Base-by-base conservation (phyloP, 1,139 yeast genomes). In the Pichia sp. region DNA sequence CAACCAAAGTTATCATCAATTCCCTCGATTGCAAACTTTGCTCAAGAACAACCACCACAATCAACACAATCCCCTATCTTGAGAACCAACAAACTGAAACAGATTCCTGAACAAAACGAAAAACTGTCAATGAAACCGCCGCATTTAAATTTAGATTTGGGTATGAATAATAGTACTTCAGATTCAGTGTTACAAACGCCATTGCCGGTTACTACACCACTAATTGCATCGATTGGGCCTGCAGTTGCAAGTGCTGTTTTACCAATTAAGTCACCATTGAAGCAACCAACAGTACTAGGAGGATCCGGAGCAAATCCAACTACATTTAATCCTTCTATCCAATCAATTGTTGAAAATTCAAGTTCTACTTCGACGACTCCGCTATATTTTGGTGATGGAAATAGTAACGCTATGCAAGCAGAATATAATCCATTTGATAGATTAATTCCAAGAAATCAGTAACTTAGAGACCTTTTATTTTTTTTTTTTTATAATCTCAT, bases 1-100 rank as follows among this genome's bases (percentile, higher is more conserved):
- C 65, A 59, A 41, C 65, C 66, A 16, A 57, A 62, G 3, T 45
- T 62, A 31, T 56, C 60, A 12, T 56, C 66, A 8, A 61, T 62
- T 37, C 66, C 66, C 16, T 62, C 66, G 2, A 52, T 61, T 39
- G 55, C 59, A 6, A 58, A 58, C 38, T 55, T 61, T 45, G 57
- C 34, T 23, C 32, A 35, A 25, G 45, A 42, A 28, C 41, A 31
- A 25, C 43, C 47, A 38, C 28, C 26, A 8, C 41, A 26, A 16
- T 11, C 32, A 22, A 33, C 39, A 4, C 28, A 31, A n/a, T 40
- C 46, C 6, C 43, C 50, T 10, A 29, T 24, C 4, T 11, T 35
- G 30, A 36, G 46, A 32, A 20, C 34, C 5, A 46, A 40, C 30
- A 43, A 41, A 29, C 25, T 44, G 22, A 45, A 37, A 28, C 44